Base-by-base conservation (phyloP, 1,284 basidiomycete genomes). In the Ceratobasidium sp. region DNA sequence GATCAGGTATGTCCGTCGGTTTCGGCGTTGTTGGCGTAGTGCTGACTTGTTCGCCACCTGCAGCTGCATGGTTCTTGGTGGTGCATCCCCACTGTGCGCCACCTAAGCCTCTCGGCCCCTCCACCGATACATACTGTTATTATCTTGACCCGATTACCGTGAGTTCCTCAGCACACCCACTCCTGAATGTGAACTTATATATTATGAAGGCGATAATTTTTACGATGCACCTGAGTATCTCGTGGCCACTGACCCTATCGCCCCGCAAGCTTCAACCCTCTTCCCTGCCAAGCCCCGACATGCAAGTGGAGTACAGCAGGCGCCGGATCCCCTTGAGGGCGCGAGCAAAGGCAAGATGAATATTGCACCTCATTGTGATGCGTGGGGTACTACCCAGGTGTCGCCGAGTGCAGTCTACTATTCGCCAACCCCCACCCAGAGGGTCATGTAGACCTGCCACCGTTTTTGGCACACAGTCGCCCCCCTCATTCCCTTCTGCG, bases 361-460 rank as follows among this genome's bases (percentile, higher is more conserved):
- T 19, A 46, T 49, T 19, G 6, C 29, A 16, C 14, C 62, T 14
- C 46, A 27, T 27, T 1, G 43, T 24, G 2, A 22, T 24, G 29
- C 29, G 29, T 9, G 54, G n/a, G 34, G 9, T 16, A 19, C 9
- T 9, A 16, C 29, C 29, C 54, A 7, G 31, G 13, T 29, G 7
- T 9, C 29, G 6, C 3, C 46, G 16, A n/a, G 46, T 19, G 19
- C 46, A 19, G n/a, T 19, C 19, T 48, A 19, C n/a, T 48, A 14
- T n/a, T 11, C 46, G 1, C 46, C 29, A 37, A 5, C 9, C 14
- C 53, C 53, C 16, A 41, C n/a, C 14, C 54, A n/a, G 68, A 22
- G 68, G 68, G 7, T 59, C 56, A 19, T 58, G 54, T 27, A 49
- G 48, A n/a, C 24, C 63, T n/a, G 13, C 48, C 3, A 8, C 56